Evolutionary conservation across 192 early-diverging fungal genomes (phyloP).

Genomic region (Backusella luteola): DNA sequence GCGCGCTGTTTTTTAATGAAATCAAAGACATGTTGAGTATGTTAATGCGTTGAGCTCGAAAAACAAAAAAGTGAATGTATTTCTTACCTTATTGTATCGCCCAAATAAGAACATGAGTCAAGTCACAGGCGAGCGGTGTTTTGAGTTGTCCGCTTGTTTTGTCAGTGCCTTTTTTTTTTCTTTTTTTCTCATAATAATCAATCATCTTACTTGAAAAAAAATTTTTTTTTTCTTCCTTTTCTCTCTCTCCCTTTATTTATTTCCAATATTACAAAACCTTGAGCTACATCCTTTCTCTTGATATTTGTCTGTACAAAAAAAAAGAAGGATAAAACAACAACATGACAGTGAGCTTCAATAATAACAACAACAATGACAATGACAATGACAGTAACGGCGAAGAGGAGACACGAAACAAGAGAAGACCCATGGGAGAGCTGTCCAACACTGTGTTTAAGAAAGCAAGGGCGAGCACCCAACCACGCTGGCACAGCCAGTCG

Average conservation of each 20-base stretch:
- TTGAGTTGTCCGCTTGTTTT: background rate
- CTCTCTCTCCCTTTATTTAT: background rate
- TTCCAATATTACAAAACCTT: background rate
- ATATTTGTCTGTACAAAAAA: background rate
- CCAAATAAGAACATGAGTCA: background rate
- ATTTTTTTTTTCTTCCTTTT: background rate
- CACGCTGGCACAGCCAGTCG: conserved; percentile 90
- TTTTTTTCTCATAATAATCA: background rate
- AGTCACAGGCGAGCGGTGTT: background rate
- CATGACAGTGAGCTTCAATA: background rate
- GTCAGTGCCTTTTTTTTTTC: background rate
- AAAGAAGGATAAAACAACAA: background rate
- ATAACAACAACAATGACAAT: background rate
- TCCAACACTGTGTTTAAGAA: conserved; percentile 1
- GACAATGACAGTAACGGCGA: background rate
- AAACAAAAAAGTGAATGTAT: background rate
- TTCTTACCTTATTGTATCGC: background rate
- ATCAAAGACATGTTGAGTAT: background rate
- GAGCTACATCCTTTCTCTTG: background rate
- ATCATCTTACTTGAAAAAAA: background rate
- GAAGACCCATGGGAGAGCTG: background rate
- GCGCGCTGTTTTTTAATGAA: background rate
- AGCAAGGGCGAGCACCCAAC: conserved; percentile 28
- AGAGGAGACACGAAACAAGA: background rate
- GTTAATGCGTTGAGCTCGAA: background rate